Evolutionary conservation across 2,329 filamentous ascomycete species (phyloP), one percentile per base, ranked within the genome.

Genomic region (Knufia petricola): DNA sequence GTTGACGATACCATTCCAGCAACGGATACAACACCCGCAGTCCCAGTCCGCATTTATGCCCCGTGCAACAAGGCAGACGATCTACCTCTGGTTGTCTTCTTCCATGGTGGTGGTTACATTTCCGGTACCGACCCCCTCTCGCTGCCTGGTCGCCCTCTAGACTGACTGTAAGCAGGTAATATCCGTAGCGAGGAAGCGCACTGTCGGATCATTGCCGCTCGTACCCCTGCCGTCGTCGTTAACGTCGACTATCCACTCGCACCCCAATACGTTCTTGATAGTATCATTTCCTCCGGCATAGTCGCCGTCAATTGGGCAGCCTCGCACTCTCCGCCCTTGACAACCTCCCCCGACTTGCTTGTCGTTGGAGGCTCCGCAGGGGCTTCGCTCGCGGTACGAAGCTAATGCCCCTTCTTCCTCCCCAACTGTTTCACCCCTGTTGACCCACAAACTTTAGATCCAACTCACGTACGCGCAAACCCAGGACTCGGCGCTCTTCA

Each of bases 101-200:
- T 36, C 32, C 32, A 36, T 17, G 32, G 32, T 36, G 32, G 32
- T 36, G 32, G 32, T 36, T 36, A 36, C 32, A 36, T 36, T n/a
- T 36, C 32, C 32, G 32, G 32, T 36, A 36, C 32, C 32, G 13
- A 36, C 32, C 32, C 32, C 7, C 32, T n/a, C 32, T 36, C 6
- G 13, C 32, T 36, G 32, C 32, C 32, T 36, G 32, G 32, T 36
- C 15, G 32, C 6, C 32, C 32, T 36, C 13, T n/a, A 36, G 32
- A n/a, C 32, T 36, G 32, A 36, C 32, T n/a, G 32, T n/a, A 30
- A 8, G 9, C 13, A 36, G 32, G 32, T n/a, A 36, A 17, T n/a
- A 36, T 36, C 32, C 32, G 32, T n/a, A 36, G 32, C 32, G 32
- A 36, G 13, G 32, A 36, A 36, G 32, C 32, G 32, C 32, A 36